Base-by-base conservation (phyloP, 805 yeast species). In the Ogataea ganodermae region DNA sequence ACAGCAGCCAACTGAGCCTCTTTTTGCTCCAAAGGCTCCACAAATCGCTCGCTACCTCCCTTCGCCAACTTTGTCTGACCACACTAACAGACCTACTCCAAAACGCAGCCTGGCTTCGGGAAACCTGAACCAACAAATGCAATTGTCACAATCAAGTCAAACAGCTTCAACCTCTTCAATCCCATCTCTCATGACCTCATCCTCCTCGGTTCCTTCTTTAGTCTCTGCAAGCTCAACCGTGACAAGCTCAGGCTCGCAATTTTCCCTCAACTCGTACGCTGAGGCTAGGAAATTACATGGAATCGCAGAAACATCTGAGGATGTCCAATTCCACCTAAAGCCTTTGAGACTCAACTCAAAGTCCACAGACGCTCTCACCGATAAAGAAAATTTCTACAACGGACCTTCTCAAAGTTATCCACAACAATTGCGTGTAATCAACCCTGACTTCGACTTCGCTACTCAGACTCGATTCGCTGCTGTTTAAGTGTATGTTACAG, bases 171-270 rank as follows among this genome's bases (percentile, higher is more conserved):
- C 53, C 3, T 47, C 52, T 13, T 50, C 62, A 6, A 51, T 56
- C 3, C 65, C 72, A 1, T 55, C 67, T 14, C 58, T 67, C 7
- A 55, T 61, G 9, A 66, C 74, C 18, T 60, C 60, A 41, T 44
- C 61, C 39, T 44, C 61, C 35, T 67, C 74, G 3, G 62, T 73
- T 12, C 78, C 78, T 13, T 71, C 61, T 22, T 51, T 56, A 6
- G 48, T 48, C 30, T 61, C 74, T 6, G 73, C 79, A 17, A 62
- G 70, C 42, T 66, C 73, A 4, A 38, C 52, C 22, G 37, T 20
- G 7, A 44, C 58, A 10, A 70, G 74, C 3, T 48, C 62, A 6
- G 56, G 69, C 12, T 55, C 62, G 2, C 35, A 37, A 6, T 47
- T 35, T 20, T 39, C 52, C 2, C 26, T 41, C 28, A 40, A 45